These are phyloP conservation scores for Colletotrichum magnum DNA, from an alignment of 2,329 filamentous ascomycete genomes.

Conservation along the genomic window DNA sequence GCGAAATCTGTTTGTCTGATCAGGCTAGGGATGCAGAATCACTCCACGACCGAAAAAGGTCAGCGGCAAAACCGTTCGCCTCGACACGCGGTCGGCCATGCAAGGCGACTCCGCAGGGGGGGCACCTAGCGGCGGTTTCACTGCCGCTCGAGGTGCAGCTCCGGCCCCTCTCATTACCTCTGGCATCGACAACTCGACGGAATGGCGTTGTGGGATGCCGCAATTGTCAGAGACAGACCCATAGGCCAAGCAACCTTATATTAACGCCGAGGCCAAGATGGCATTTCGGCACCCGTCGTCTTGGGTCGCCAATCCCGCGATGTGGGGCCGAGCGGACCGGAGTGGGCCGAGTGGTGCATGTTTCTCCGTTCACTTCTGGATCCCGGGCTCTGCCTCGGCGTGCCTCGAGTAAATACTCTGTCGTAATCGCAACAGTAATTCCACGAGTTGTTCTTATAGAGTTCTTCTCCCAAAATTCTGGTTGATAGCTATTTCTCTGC, in stretches of 20 bases:
- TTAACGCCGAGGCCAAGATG: slow-evolving; percentile 23
- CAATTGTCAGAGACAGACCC: slow-evolving; percentile 2
- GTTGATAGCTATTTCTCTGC: no score
- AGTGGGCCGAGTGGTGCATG: background rate
- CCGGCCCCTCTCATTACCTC: slow-evolving; percentile 11
- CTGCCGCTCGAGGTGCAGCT: slow-evolving; percentile 5
- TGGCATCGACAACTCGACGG: background rate
- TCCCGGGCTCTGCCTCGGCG: no score
- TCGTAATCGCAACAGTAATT: no score
- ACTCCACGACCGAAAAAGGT: background rate
- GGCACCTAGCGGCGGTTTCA: slow-evolving; percentile 3
- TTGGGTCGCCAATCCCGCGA: slow-evolving; percentile 11
- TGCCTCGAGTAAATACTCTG: no score
- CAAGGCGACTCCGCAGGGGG: background rate
- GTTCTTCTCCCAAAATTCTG: no score
- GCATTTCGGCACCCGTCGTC: slow-evolving; percentile 25
- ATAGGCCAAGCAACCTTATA: slow-evolving; percentile 30
- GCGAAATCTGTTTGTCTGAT: background rate
- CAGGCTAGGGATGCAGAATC: background rate
- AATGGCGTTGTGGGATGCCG: slow-evolving; percentile 2
- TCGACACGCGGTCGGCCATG: background rate
- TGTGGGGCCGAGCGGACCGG: slow-evolving; percentile 4
- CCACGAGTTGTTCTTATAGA: no score
- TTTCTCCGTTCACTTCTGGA: background rate
- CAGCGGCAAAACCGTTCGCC: background rate